Percentiles rank a stretch among this genome's conserved stretches.
Evolutionary conservation across 352 stramenopile species (phyloP).

Genomic region (Phytophthora palmivora): DNA sequence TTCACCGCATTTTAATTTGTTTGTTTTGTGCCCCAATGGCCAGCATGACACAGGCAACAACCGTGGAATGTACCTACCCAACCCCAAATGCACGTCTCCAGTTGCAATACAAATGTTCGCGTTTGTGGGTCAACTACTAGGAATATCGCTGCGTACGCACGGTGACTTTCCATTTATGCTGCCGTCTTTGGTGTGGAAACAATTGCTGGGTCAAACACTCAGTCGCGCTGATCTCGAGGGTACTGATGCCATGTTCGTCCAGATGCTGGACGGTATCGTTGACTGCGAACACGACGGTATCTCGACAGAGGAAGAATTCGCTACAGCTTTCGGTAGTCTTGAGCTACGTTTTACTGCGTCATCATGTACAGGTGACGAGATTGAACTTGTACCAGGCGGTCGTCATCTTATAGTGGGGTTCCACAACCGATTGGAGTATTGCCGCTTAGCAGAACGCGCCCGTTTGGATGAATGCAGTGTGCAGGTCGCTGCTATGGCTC

Average conservation of each 20-base stretch:
- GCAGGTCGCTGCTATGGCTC: constrained; percentile 79
- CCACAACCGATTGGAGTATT: constrained; percentile 88
- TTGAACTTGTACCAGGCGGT: constrained; percentile 85
- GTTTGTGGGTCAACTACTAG: constrained; percentile 95
- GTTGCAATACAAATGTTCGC: constrained; percentile 93
- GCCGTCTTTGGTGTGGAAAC: constrained; percentile 94
- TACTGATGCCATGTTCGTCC: constrained; percentile 90
- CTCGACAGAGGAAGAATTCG: constrained; percentile 79
- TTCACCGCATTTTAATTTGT: constrained; percentile 84
- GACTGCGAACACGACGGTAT: constrained; percentile 87
- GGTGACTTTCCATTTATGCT: constrained; percentile 94
- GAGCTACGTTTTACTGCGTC: constrained; percentile 85
- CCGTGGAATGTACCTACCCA: constrained; percentile 89
- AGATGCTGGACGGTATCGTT: constrained; percentile 90
- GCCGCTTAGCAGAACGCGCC: constrained; percentile 75
- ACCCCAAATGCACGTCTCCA: constrained; percentile 88
- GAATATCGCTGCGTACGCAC: constrained; percentile 93
- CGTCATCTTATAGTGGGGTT: constrained; percentile 76
- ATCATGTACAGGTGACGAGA: constrained; percentile 83
- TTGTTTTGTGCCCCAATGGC: constrained; percentile 87
- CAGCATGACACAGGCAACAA: constrained; percentile 89
- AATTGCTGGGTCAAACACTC: constrained; percentile 85
- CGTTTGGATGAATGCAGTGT: constrained; percentile 79
- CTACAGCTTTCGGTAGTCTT: constrained; percentile 76
- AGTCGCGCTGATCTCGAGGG: constrained; percentile 85